Evolutionary conservation across 2,329 filamentous ascomycete species (phyloP).

Genomic region (Calonectria pteridis): DNA sequence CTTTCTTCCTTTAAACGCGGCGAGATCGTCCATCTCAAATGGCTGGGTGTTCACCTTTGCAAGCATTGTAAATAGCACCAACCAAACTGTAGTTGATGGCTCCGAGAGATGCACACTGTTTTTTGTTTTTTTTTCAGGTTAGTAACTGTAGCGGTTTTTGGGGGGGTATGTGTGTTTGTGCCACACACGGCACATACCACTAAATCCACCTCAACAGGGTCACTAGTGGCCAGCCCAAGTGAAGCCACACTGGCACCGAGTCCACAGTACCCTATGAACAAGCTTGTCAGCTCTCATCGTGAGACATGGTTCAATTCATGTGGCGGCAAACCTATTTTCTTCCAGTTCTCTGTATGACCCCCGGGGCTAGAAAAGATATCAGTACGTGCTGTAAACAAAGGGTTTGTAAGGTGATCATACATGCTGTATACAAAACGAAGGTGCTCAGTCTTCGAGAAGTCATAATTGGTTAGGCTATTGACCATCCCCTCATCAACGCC

Average conservation of each 20-base stretch:
- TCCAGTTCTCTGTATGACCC: conserved; percentile 47
- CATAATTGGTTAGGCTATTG: conserved; percentile 79
- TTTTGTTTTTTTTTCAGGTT: conserved; percentile 30
- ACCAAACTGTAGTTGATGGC: conserved; percentile 78
- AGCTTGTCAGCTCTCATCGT: conserved; percentile 39
- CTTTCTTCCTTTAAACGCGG: conserved; percentile 21
- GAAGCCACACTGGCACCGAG: conserved; percentile 75
- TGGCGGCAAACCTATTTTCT: conserved; percentile 47
- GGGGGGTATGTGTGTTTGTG: conserved; percentile 15
- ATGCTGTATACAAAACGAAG: conserved; percentile 90
- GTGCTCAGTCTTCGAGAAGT: conserved; percentile 79
- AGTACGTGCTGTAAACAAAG: conserved; percentile 19
- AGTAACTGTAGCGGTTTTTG: conserved; percentile 19
- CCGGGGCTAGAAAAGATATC: conserved; percentile 49
- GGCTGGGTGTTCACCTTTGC: conserved; percentile 59
- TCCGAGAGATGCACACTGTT: conserved; percentile 83
- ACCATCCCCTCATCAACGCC: conserved; percentile 74
- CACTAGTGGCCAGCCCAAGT: conserved; percentile 70
- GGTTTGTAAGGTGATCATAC: conserved; percentile 60
- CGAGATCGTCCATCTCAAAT: conserved; percentile 29
- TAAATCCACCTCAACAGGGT: conserved; percentile 77
- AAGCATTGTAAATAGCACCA: conserved; percentile 64
- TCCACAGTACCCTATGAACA: conserved; percentile 75
- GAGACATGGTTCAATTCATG: conserved; percentile 24
- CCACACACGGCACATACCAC: conserved; percentile 63